These are phyloP conservation scores for Fraxinus latifolia DNA, from an alignment of 305 asterid species.

Conservation along the genomic window DNA sequence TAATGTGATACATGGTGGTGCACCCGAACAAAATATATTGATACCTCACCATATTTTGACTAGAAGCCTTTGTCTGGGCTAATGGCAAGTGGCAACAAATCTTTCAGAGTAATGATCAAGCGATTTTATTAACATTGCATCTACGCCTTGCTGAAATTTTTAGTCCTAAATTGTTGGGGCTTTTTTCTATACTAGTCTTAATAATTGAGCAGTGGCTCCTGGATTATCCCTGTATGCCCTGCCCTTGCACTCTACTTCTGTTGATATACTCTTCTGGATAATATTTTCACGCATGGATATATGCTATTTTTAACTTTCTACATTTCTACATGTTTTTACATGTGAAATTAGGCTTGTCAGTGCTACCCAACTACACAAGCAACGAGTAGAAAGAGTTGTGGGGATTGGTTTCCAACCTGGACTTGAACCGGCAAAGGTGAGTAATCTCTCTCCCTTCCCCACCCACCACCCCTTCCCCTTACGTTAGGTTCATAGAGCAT, in stretches of 20 bases:
- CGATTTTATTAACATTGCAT: not conserved
- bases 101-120: not conserved
- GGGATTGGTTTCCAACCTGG: slow-evolving; percentile 99
- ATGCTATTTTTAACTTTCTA: not conserved
- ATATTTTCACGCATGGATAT: not conserved
- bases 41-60: not conserved
- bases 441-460: not conserved
- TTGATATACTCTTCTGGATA: slow-evolving; percentile 3
- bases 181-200: not conserved
- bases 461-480: not conserved
- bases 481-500: not conserved
- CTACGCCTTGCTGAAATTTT: not conserved
- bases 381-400: slow-evolving; percentile 53
- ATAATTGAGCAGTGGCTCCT: not conserved
- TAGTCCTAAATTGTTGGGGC: not conserved
- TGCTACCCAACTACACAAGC: slow-evolving; percentile 75
- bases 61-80: not conserved
- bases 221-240: not conserved
- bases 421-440: slow-evolving; percentile 90
- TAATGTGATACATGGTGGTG: not conserved
- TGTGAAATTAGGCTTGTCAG: slow-evolving; percentile 61
- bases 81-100: not conserved
- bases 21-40: not conserved
- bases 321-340: slow-evolving; percentile 5
- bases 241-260: not conserved